Conservation (phyloP, 305 asterid species). For the Fraxinus sp. region DNA sequence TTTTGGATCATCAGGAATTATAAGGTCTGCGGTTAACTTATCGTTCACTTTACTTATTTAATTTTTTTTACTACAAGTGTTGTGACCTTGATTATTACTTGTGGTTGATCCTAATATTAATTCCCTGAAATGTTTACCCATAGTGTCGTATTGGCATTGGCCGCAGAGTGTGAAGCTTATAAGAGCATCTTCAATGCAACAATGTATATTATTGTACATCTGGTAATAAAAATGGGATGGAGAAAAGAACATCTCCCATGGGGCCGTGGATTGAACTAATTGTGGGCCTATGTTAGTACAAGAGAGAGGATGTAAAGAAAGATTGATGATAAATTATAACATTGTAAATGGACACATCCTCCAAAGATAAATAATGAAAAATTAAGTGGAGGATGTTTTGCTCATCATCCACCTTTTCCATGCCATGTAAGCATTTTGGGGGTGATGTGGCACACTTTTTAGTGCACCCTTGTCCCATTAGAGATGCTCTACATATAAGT, state of each 20-base stretch:
- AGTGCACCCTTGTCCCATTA: background rate
- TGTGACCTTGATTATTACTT: background rate
- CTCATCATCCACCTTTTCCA: background rate
- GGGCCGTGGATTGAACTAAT: background rate
- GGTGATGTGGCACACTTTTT: background rate
- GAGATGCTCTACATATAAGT: background rate
- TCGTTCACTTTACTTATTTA: background rate
- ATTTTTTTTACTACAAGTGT: background rate
- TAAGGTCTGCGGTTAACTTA: slow-evolving; percentile 45
- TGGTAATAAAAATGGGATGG: background rate
- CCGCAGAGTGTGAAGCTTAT: background rate
- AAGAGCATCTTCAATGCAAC: background rate
- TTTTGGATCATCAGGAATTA: no score
- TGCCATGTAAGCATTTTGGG: background rate
- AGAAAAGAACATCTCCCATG: background rate
- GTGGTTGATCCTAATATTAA: background rate
- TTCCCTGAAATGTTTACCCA: background rate
- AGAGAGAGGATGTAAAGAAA: background rate
- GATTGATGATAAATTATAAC: background rate
- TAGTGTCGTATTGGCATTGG: background rate
- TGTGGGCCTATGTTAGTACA: background rate
- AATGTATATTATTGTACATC: background rate
- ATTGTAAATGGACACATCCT: background rate
- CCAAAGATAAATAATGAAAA: background rate
- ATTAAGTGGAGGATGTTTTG: background rate